Base-by-base conservation (phyloP, 495 filamentous ascomycete species). In the Chaetomidium leptoderma region DNA sequence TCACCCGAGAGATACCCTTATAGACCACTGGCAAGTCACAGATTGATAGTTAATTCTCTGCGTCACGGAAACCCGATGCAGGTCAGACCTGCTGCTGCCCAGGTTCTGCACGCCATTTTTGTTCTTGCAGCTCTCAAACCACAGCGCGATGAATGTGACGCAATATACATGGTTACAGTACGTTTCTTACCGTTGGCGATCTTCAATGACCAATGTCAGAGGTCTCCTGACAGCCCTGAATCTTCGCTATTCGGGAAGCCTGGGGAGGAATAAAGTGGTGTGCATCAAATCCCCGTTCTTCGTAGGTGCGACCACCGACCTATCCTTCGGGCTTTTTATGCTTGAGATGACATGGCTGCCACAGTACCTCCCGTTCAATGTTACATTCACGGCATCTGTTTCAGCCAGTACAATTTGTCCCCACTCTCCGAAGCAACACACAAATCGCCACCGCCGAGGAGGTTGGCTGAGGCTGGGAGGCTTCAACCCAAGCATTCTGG, bases 41-140 rank as follows among this genome's bases (percentile, higher is more conserved):
- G 43, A 57, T 57, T 27, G n/a, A n/a, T n/a, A n/a, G n/a, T n/a
- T n/a, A n/a, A n/a, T n/a, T 21, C 32, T 35, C 53, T 27, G 53
- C 24, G n/a, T 35, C 23, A 16, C n/a, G n/a, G n/a, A n/a, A n/a
- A n/a, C n/a, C n/a, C n/a, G 10, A 51, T 57, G 59, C 59, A 57
- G 50, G 59, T 48, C 53, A 47, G 53, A 51, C 58, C 35, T 32
- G 26, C 48, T 42, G 16, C 45, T 61, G 53, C 59, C 58, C 35
- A 19, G 26, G 57, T 42, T 19, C 45, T 61, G 53, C 59, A 53
- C 53, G 59, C 59, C 59, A 61, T 61, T 53, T 44, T 32, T 17
- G 39, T 7, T 19, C 17, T 35, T 19, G 17, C 40, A 43, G 19
- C 19, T 23, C 5, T n/a, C n/a, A n/a, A n/a, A n/a, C n/a, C n/a